Evolutionary conservation across 345 rosid genomes (phyloP), one percentile per base, ranked within the genome.

Genomic region (Eucalyptus caleyi): DNA sequence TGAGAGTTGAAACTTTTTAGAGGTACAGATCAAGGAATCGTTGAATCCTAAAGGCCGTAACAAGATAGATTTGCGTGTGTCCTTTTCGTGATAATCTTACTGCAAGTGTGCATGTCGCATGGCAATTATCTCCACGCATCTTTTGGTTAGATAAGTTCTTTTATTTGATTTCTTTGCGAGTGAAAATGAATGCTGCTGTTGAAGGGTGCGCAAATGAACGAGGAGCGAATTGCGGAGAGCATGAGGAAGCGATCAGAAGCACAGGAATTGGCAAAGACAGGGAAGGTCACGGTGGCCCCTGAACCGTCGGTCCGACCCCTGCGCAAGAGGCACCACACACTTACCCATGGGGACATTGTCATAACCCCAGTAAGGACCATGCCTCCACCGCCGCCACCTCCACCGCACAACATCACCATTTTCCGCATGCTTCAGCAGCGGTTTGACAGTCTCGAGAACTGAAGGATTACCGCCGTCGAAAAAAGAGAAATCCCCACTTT

Each of bases 251-350:
- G 88, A 47, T 91, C 91, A 72, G 89, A 56, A 47, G 88, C 92
- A 21, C 83, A 59, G 53, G 88, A n/a, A 47, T 69, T 59, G 86
- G 90, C 59, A 44, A 80, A 88, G 72, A 82, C 89, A 50, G 91
- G 89, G 87, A 92, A 92, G 69, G 89, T 87, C 30, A 62, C 27
- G 2, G 90, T 45, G 86, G 91, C 34, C 7, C 80, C 88, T 14
- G 50, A 60, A 45, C 16, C 91, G 86, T 83, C 90, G 92, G 27
- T 90, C 91, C 10, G 91, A 89, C 34, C 91, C 91, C 87, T 93
- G 87, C 95, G 97, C 6, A 96, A 96, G 90, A 94, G 96, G 93
- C 97, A 96, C 37, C 96, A 95, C 90, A 91, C 91, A 7, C 94
- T 94, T 47, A 93, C 94, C 49, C 88, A 89, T 6, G 94, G 92